A percentile compares a stretch with the other conserved stretches of the same genome.
These are phyloP conservation scores for Colletotrichum cuscutae DNA, from an alignment of 2,329 filamentous ascomycete genomes.

Conservation along the genomic window DNA sequence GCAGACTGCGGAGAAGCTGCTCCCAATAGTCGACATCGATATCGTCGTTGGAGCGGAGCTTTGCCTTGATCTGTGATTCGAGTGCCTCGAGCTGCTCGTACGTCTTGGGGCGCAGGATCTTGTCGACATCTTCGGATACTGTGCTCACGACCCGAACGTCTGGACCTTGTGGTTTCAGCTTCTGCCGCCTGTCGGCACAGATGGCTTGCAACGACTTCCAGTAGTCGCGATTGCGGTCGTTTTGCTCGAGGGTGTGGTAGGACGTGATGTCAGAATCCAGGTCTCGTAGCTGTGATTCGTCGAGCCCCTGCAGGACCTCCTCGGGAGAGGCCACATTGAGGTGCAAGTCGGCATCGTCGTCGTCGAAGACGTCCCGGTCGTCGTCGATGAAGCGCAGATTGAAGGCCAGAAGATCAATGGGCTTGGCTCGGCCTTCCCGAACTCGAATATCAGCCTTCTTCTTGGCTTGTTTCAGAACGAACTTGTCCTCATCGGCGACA, in stretches of 20 bases:
- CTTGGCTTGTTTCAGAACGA: slow-evolving; percentile 96
- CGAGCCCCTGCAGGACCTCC: slow-evolving; percentile 80
- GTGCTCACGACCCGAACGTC: slow-evolving; percentile 83
- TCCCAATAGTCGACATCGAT: slow-evolving; percentile 99
- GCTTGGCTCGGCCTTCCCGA: slow-evolving; percentile 87
- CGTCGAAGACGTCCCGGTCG: slow-evolving; percentile 86
- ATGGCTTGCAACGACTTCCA: slow-evolving; percentile 93
- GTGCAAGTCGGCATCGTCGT: slow-evolving; percentile 78
- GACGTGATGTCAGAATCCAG: slow-evolving; percentile 83
- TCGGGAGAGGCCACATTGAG: slow-evolving; percentile 84
- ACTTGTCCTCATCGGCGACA: slow-evolving; percentile 94
- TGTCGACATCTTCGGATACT: slow-evolving; percentile 89
- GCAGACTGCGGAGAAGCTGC: slow-evolving; percentile 84
- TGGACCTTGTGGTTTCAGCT: slow-evolving; percentile 66
- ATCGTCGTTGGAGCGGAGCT: slow-evolving; percentile 87
- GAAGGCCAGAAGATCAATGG: slow-evolving; percentile 94
- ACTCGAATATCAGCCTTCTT: slow-evolving; percentile 97
- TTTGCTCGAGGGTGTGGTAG: slow-evolving; percentile 86
- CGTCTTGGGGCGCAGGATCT: slow-evolving; percentile 84
- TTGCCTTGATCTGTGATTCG: slow-evolving; percentile 86
- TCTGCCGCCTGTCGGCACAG: slow-evolving; percentile 79
- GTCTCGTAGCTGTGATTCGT: slow-evolving; percentile 74
- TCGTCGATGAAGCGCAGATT: slow-evolving; percentile 89
- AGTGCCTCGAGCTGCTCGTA: slow-evolving; percentile 87
- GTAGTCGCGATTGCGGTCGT: slow-evolving; percentile 82